Evolutionary conservation across 495 filamentous ascomycete species (phyloP).

Genomic region (Podospora appendiculata): DNA sequence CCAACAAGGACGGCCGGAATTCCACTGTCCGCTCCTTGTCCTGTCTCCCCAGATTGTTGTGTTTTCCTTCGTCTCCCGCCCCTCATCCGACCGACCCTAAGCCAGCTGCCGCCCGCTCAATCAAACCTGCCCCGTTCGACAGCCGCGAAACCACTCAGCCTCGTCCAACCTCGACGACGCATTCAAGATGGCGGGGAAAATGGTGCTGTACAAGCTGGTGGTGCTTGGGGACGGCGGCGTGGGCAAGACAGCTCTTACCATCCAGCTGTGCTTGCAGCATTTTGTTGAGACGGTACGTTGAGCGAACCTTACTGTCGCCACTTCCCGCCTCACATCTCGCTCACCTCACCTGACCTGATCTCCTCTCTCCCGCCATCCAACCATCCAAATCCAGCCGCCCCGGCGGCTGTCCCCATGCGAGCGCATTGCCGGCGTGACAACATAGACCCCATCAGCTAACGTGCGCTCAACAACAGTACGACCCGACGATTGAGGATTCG

Average conservation of each 20-base stretch:
- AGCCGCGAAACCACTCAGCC: neutral
- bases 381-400: neutral
- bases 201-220: conserved; percentile 98
- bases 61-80: conserved; percentile 1
- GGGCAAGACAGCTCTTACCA: conserved; percentile 95
- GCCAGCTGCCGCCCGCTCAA: neutral
- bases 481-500: conserved; percentile 95
- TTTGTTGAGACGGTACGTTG: conserved; percentile 49
- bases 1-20: no score
- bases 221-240: conserved; percentile 76
- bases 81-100: conserved; percentile 2
- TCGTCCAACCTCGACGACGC: conserved; percentile 6
- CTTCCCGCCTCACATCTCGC: neutral
- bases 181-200: conserved; percentile 56
- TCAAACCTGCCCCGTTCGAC: neutral
- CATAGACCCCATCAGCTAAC: conserved; percentile 13
- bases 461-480: conserved; percentile 47
- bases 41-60: neutral
- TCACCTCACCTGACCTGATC: neutral
- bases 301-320: conserved; percentile 1
- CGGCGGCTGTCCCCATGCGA: neutral
- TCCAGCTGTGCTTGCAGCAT: conserved; percentile 72
- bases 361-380: neutral
- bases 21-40: neutral
- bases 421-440: neutral